Evolutionary conservation across 2,329 filamentous ascomycete species (phyloP).

Genomic region (Ceratocystis cubensis): DNA sequence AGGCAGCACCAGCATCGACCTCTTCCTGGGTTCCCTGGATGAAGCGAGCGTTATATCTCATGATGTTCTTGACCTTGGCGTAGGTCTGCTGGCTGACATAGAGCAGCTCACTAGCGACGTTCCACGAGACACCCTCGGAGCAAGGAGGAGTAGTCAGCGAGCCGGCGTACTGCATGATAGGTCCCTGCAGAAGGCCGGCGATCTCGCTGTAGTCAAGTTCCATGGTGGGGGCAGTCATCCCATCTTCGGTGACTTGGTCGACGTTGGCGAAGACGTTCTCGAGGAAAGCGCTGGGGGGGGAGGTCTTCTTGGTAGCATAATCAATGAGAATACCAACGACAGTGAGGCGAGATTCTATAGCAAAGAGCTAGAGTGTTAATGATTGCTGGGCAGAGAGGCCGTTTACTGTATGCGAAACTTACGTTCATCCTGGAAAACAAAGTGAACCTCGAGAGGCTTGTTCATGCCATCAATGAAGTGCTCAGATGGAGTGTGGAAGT

Average conservation of each 20-base stretch:
- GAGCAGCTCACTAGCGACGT: slow-evolving; percentile 38
- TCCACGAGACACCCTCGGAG: slow-evolving; percentile 42
- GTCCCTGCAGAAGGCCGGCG: slow-evolving; percentile 28
- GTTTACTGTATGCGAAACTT: neutral
- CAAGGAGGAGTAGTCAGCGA: slow-evolving; percentile 53
- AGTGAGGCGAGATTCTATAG: slow-evolving; percentile 23
- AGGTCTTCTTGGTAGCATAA: slow-evolving; percentile 22
- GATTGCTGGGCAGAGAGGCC: neutral
- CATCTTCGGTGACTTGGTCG: slow-evolving; percentile 22
- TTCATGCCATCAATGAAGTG: slow-evolving; percentile 38
- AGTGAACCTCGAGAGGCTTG: slow-evolving; percentile 33
- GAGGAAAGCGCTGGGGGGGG: slow-evolving; percentile 25
- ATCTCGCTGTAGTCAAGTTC: slow-evolving; percentile 35
- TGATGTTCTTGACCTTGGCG: slow-evolving; percentile 39
- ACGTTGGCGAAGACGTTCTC: slow-evolving; percentile 31
- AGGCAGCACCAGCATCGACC: neutral
- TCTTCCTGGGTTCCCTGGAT: slow-evolving; percentile 35
- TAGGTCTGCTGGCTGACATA: slow-evolving; percentile 37
- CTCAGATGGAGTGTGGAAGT: slow-evolving; percentile 49
- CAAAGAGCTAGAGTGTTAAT: neutral
- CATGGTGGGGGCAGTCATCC: slow-evolving; percentile 29
- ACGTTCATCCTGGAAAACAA: slow-evolving; percentile 30
- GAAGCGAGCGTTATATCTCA: slow-evolving; percentile 45
- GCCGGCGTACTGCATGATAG: slow-evolving; percentile 35
- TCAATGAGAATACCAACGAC: slow-evolving; percentile 33